These are phyloP conservation scores for Camellia lanceoleosa DNA, from an alignment of 148 eudicot genomes.

Conservation along the genomic window DNA sequence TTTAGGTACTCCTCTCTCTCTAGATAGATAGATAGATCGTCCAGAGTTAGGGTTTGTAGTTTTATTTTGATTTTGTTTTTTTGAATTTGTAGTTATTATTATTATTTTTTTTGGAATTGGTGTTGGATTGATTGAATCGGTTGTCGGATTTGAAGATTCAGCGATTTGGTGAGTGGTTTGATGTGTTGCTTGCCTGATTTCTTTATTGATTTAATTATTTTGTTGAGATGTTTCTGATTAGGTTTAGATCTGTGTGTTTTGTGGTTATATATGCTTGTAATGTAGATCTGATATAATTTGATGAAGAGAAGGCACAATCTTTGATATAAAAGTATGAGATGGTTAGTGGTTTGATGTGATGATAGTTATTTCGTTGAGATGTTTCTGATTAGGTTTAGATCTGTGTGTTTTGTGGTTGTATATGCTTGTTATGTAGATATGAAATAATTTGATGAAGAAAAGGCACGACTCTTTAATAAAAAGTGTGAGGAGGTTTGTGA, in stretches of 20 bases:
- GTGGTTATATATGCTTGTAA: not conserved
- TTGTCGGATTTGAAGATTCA: not conserved
- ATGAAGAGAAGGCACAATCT: not conserved
- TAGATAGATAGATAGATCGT: not conserved
- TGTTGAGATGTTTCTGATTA: not conserved
- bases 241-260: slow-evolving; percentile 5
- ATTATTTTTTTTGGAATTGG: not conserved
- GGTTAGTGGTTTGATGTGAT: not conserved
- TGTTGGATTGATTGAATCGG: not conserved
- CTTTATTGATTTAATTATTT: not conserved
- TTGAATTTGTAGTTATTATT: not conserved
- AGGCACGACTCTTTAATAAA: not conserved
- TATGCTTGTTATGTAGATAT: not conserved
- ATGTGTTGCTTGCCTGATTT: not conserved
- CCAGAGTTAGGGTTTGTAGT: not conserved
- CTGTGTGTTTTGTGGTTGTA: not conserved
- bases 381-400: slow-evolving; percentile 6
- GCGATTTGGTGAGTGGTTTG: slow-evolving; percentile 10
- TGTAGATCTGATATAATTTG: not conserved
- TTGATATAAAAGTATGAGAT: not conserved
- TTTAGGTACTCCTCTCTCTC: not conserved
- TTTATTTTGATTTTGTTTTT: not conserved
- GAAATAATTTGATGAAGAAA: not conserved
- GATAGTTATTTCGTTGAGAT: not conserved
- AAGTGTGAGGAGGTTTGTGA: not conserved